Conservation (phyloP, 129 eudicot species). For the Artemisia annua region DNA sequence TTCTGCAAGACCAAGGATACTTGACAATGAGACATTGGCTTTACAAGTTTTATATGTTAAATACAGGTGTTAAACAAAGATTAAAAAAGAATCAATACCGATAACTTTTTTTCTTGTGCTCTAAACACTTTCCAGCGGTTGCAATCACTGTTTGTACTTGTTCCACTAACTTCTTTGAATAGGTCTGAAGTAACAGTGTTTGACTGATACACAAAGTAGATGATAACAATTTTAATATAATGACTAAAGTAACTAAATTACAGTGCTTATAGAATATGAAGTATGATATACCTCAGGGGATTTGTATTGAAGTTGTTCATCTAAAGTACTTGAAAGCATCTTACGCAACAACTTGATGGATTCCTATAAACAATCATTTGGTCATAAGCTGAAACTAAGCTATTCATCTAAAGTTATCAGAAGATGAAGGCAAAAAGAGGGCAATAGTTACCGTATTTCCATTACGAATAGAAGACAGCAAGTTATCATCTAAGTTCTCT, state of each 20-base stretch:
- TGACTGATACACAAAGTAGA: slow-evolving; percentile 30
- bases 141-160: slow-evolving; percentile 40
- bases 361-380: slow-evolving; percentile 41
- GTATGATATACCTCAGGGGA: slow-evolving; percentile 42
- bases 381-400: background rate
- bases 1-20: slow-evolving; percentile 48
- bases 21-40: slow-evolving; percentile 13
- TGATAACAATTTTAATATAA: background rate
- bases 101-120: slow-evolving; percentile 68
- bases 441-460: slow-evolving; percentile 57
- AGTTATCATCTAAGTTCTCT: slow-evolving; percentile 70
- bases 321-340: slow-evolving; percentile 61
- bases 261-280: background rate
- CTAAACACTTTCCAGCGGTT: slow-evolving; percentile 52
- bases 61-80: background rate
- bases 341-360: slow-evolving; percentile 47
- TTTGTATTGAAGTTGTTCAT: slow-evolving; percentile 52
- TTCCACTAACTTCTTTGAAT: slow-evolving; percentile 36
- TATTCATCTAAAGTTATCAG: background rate
- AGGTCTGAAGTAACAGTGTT: slow-evolving; percentile 35
- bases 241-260: background rate
- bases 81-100: slow-evolving; percentile 42
- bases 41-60: background rate
- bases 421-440: slow-evolving; percentile 3
- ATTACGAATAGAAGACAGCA: slow-evolving; percentile 55